Evolutionary conservation across 441 rosid species (phyloP).

Genomic region (Mallotus repandus): DNA sequence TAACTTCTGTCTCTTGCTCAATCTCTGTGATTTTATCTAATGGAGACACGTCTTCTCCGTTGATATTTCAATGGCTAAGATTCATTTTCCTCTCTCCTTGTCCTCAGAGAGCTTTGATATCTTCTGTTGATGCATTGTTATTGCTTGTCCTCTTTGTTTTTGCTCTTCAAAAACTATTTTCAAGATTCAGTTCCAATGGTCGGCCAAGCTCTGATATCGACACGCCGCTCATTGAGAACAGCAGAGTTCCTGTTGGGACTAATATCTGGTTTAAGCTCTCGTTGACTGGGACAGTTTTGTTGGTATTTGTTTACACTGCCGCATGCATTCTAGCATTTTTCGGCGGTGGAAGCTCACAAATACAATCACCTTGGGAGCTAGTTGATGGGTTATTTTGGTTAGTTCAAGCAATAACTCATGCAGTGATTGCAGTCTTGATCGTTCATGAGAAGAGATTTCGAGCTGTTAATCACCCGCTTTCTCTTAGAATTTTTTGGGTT

Average conservation of each 20-base stretch:
- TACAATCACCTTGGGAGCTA: constrained; percentile 40
- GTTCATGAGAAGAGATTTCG: constrained; percentile 71
- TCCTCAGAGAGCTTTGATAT: constrained; percentile 64
- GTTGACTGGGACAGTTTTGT: constrained; percentile 37
- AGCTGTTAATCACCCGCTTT: constrained; percentile 53
- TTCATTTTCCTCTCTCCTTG: constrained; percentile 76
- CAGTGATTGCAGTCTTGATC: constrained; percentile 50
- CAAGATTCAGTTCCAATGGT: constrained; percentile 34
- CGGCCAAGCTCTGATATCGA: constrained; percentile 33
- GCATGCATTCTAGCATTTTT: constrained; percentile 46
- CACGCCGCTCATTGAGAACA: constrained; percentile 55
- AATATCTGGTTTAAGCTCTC: constrained; percentile 52
- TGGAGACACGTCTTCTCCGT: constrained; percentile 37
- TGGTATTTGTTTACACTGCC: constrained; percentile 46
- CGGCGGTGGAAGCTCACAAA: constrained; percentile 21
- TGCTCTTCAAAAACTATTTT: constrained; percentile 49
- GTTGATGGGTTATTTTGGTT: constrained; percentile 59
- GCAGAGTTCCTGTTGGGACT: constrained; percentile 35
- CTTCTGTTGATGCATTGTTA: constrained; percentile 54
- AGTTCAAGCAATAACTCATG: constrained; percentile 68
- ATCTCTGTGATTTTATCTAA: constrained; percentile 35
- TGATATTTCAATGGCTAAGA: constrained; percentile 62
- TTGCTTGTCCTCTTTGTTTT: constrained; percentile 50
- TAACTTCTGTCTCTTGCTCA: constrained; percentile 59
- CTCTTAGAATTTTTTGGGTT: constrained; percentile 73